Evolutionary conservation across 1,139 yeast genomes (phyloP).

Genomic region (Nadsonia commutata): DNA sequence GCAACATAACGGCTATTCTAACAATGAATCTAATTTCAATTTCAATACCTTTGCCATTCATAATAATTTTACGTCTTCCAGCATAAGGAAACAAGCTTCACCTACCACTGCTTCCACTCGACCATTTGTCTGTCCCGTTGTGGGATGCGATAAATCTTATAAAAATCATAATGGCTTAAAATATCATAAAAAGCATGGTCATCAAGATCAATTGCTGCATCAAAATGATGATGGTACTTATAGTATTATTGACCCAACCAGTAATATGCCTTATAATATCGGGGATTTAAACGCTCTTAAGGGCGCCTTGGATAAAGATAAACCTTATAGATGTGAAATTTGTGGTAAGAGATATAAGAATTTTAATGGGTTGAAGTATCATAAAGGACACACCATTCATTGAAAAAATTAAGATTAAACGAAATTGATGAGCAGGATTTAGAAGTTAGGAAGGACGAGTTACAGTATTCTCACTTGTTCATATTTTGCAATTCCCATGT

Average conservation of each 20-base stretch:
- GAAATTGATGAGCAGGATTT: too few relatives aligned
- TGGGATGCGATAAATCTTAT: slow-evolving; percentile 94
- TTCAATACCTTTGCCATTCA: not conserved
- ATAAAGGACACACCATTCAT: slow-evolving; percentile 95
- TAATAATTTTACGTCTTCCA: not conserved
- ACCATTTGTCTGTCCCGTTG: slow-evolving; percentile 95
- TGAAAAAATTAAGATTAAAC: slow-evolving; percentile 21
- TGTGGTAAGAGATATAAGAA: slow-evolving; percentile 96
- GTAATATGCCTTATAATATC: slow-evolving; percentile 66
- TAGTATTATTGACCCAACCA: slow-evolving; percentile 84
- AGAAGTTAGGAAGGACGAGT: too few relatives aligned
- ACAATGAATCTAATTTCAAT: not conserved
- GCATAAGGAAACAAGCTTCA: not conserved
- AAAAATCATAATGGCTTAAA: slow-evolving; percentile 95
- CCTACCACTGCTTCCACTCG: slow-evolving; percentile 31
- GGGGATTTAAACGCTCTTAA: slow-evolving; percentile 24
- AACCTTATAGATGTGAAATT: slow-evolving; percentile 95
- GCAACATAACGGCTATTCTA: too few relatives aligned
- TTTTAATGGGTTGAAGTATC: slow-evolving; percentile 89
- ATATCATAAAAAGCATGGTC: slow-evolving; percentile 93
- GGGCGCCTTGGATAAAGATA: slow-evolving; percentile 85
- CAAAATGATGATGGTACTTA: slow-evolving; percentile 89
- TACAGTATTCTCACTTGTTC: too few relatives aligned
- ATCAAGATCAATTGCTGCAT: slow-evolving; percentile 83
- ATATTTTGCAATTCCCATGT: too few relatives aligned